Percentiles rank a stretch among this genome's conserved stretches.
Evolutionary conservation across 2,329 filamentous ascomycete species (phyloP).

Genomic region (Pseudodiploospora longispora): DNA sequence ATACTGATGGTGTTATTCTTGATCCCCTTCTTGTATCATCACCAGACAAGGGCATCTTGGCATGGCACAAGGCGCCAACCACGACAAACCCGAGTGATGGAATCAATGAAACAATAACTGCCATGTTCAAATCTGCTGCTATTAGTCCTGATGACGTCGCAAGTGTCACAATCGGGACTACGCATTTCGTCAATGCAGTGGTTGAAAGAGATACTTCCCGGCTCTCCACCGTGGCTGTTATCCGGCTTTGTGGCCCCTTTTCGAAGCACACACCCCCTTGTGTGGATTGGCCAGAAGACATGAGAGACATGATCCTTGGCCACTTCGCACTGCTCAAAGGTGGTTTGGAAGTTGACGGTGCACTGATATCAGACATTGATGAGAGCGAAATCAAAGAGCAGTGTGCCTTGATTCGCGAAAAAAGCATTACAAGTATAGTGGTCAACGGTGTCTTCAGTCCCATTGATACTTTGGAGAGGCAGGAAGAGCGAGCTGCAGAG

Average conservation of each 20-base stretch:
- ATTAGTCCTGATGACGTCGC: slow-evolving; percentile 31
- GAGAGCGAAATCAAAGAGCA: slow-evolving; percentile 31
- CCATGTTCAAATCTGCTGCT: slow-evolving; percentile 30
- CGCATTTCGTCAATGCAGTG: slow-evolving; percentile 52
- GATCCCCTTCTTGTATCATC: slow-evolving; percentile 30
- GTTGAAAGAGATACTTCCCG: slow-evolving; percentile 43
- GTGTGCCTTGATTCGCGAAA: slow-evolving; percentile 28
- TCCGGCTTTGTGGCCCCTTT: slow-evolving; percentile 47
- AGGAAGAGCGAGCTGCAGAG: slow-evolving; percentile 39
- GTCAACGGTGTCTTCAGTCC: slow-evolving; percentile 45
- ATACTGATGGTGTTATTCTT: slow-evolving; percentile 45
- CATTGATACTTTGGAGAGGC: slow-evolving; percentile 38
- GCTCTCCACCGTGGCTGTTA: slow-evolving; percentile 42
- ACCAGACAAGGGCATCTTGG: slow-evolving; percentile 34
- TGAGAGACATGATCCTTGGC: slow-evolving; percentile 38
- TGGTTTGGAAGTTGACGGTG: slow-evolving; percentile 44
- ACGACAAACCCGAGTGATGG: slow-evolving; percentile 39
- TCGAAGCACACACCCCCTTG: slow-evolving; percentile 42
- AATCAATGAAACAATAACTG: slow-evolving; percentile 35
- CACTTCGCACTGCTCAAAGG: slow-evolving; percentile 39
- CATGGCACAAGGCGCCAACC: slow-evolving; percentile 42
- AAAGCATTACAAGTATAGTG: slow-evolving; percentile 39
- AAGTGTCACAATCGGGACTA: slow-evolving; percentile 46
- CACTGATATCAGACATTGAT: slow-evolving; percentile 36
- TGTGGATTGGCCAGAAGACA: slow-evolving; percentile 43